Base-by-base conservation (phyloP, 805 yeast species). In the Candida ipomoeae region DNA sequence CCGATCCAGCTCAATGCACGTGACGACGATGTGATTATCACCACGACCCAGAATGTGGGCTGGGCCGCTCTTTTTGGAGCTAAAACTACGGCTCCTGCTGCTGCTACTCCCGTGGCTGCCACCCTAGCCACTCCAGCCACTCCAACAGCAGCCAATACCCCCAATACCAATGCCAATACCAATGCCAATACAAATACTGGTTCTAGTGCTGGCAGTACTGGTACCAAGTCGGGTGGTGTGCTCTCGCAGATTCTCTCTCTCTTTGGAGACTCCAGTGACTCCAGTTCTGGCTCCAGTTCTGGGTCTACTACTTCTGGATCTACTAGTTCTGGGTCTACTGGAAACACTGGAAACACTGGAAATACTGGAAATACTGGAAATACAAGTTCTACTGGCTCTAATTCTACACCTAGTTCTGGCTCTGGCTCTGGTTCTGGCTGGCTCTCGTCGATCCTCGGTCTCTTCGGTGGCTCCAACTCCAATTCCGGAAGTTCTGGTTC, bases 51-150 rank as follows among this genome's bases (percentile, higher is more conserved):
- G 18, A 46, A 43, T 15, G 29, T 53, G 13, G 56, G 56, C 35
- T 53, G 54, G 56, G 56, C 54, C 21, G 48, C 46, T 40, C 49
- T 53, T 7, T 51, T 53, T 10, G 56, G 54, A 3, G 50, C 48
- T 1, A 36, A 48, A 10, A 23, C 51, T 23, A 35, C 55, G 5
- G 13, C 35, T n/a, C 26, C 44, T 6, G 40, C 41, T 29, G 33
- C 54, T 2, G 34, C 48, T 13, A 20, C 43, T 13, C 35, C 46
- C 1, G 37, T 40, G 21, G 23, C 44, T 10, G 50, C 42, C 26
- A 40, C 45, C 15, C 20, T 50, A 7, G 41, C 48, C 18, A 15
- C 50, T 7, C 31, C 52, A 3, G 34, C 53, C 7, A 11, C 51
- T 3, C 46, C 50, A 46, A 13, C 21, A 2, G 39, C 39, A 5